These are phyloP conservation scores for Ophiosphaerella korrae DNA, from an alignment of 2,329 filamentous ascomycete species.

Conservation along the genomic window DNA sequence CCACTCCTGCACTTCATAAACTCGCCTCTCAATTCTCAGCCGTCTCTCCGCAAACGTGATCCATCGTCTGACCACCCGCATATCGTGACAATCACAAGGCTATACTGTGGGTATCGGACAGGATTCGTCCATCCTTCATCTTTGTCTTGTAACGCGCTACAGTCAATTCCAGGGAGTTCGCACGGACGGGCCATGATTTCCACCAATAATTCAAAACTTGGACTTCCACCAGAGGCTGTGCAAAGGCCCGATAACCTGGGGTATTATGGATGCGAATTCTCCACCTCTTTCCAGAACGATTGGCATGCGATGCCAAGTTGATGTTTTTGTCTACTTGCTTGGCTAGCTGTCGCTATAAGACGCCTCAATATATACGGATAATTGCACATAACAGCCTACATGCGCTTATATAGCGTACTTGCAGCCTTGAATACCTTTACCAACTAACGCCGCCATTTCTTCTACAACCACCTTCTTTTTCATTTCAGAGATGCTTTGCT, in stretches of 20 bases:
- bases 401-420: slow-evolving; percentile 3
- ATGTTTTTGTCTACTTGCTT: not conserved
- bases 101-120: not conserved
- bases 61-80: too few relatives aligned
- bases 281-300: slow-evolving; percentile 8
- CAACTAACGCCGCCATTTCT: not conserved
- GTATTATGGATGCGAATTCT: slow-evolving; percentile 9
- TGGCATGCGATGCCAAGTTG: not conserved
- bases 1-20: not conserved
- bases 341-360: not conserved
- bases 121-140: slow-evolving; percentile 20
- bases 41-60: not conserved
- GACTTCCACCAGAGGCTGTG: not conserved
- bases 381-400: slow-evolving; percentile 2
- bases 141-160: slow-evolving; percentile 18
- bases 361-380: slow-evolving; percentile 12
- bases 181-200: slow-evolving; percentile 9
- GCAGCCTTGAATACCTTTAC: not conserved
- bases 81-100: not conserved
- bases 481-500: slow-evolving; percentile 19
- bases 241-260: slow-evolving; percentile 5
- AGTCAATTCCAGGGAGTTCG: slow-evolving; percentile 6
- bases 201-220: slow-evolving; percentile 14
- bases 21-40: not conserved
- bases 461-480: not conserved